Evolutionary conservation across 176 grass and related monocot genomes (phyloP), one percentile per base, ranked within the genome.

Genomic region (Tuctoria greenei): DNA sequence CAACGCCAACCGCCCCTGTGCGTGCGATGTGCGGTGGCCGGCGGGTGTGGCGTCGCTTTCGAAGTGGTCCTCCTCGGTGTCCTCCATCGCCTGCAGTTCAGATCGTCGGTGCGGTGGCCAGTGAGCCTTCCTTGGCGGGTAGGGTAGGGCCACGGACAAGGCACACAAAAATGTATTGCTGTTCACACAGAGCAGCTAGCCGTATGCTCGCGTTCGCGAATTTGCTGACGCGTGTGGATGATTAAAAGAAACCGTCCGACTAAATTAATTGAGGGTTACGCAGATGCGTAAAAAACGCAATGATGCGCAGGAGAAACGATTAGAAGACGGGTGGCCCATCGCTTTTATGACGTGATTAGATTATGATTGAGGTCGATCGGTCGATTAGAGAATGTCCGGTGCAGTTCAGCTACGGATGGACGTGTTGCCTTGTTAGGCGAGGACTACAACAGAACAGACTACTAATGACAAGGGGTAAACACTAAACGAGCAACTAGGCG

Each of bases 21-120:
- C 66, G 46, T 31, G 64, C 40, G 40, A 67, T 45, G 65, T 67
- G 65, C 12, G 20, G 51, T 7, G 8, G 81, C 40, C 12, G 20
- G 51, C 11, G 8, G 81, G 56, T 71, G 82, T 7, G 36, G 16
- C 44, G 66, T 84, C 66, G 74, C 66, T 71, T 43, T 78, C 82
- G 43, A 13, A 8, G 56, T 16, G 49, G 76, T 66, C 35, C 21
- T 1, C 25, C 24, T 0, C 63, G 14, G 17, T 14, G 7, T n/a
- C 31, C 7, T n/a, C 31, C 5, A 7, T 34, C 47, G 49, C 5
- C 44, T 9, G 21, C 25, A 41, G 39, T 3, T 31, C 39, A 10
- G 52, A 7, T 10, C 6, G 36, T 43, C 59, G 59, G 42, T 65
- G 61, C 18, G 27, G 12, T 59, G 31, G 68, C 24, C 15, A 1